phyloP scores from a whole-genome alignment of 83 land plant species.

The Diphasiastrum complanatum region DNA sequence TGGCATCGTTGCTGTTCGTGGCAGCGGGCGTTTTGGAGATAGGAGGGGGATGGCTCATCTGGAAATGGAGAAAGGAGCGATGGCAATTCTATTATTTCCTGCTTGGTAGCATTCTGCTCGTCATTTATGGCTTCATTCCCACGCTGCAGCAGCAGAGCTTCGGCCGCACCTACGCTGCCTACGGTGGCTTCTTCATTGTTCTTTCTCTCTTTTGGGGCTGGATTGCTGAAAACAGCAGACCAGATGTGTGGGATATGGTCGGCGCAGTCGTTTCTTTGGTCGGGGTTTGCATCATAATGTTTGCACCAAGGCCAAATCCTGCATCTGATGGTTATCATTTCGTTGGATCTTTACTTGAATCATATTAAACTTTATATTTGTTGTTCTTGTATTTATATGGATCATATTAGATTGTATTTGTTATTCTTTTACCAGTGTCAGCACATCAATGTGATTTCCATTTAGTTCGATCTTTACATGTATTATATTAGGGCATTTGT shows the following conservation, averaged over 20 bases:
- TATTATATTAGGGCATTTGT: too few relatives aligned
- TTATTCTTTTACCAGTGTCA: too few relatives aligned
- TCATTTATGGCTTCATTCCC: conserved; percentile 41
- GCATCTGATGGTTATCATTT: too few relatives aligned
- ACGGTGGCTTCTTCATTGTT: conserved; percentile 47
- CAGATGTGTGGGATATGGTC: conserved; percentile 41
- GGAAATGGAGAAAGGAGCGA: conserved; percentile 43
- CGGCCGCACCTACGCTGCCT: conserved; percentile 45
- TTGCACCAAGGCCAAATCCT: conserved; percentile 37
- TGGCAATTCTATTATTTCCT: conserved; percentile 40
- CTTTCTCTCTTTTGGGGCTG: conserved; percentile 47
- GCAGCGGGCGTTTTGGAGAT: conserved; percentile 44
- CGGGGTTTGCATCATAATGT: conserved; percentile 41
- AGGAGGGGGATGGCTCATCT: conserved; percentile 48
- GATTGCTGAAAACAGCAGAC: conserved; percentile 32
- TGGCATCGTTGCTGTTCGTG: conserved; percentile 23
- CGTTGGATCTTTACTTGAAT: too few relatives aligned
- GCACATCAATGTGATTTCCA: too few relatives aligned
- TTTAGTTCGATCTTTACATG: too few relatives aligned
- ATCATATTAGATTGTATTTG: too few relatives aligned
- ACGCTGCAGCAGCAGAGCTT: conserved; percentile 40
- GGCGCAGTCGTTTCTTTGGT: conserved; percentile 36
- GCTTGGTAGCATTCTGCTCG: conserved; percentile 27
- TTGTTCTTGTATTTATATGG: too few relatives aligned
- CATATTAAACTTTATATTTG: too few relatives aligned